phyloP scores from a whole-genome alignment of 257 asterid genomes.

The Jasminum sambac region DNA sequence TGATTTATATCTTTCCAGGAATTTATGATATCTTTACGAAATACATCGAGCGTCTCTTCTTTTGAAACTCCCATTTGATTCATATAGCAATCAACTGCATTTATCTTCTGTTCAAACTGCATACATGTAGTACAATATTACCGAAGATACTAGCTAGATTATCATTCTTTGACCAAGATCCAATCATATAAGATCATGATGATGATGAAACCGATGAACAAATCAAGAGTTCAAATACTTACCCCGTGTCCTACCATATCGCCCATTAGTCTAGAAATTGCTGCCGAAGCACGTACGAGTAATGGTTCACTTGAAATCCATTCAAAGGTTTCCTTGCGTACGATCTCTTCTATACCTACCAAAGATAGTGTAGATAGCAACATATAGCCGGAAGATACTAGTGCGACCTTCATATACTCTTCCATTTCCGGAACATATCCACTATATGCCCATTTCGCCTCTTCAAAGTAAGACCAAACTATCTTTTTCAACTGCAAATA shows the following conservation, averaged over 20 bases:
- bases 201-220: too few species aligned
- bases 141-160: not conserved
- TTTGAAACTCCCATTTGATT: constrained; percentile 17
- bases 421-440: not conserved
- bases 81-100: constrained; percentile 40
- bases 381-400: not conserved
- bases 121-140: not conserved
- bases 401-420: constrained; percentile 1
- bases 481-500: not conserved
- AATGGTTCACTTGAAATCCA: constrained; percentile 32
- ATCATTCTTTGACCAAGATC: not conserved
- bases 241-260: constrained; percentile 34
- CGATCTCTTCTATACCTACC: constrained; percentile 27
- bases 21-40: not conserved
- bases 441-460: constrained; percentile 31
- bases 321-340: constrained; percentile 18
- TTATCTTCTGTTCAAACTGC: constrained; percentile 25
- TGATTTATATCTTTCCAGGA: constrained; percentile 7
- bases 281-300: constrained; percentile 16
- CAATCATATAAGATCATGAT: not conserved
- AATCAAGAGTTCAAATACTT: not conserved
- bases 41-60: constrained; percentile 13
- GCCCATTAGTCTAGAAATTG: constrained; percentile 34
- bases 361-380: constrained; percentile 13
- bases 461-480: constrained; percentile 2